Base-by-base conservation (phyloP, 2,329 filamentous ascomycete genomes). In the Verticillium nonalfalfae region DNA sequence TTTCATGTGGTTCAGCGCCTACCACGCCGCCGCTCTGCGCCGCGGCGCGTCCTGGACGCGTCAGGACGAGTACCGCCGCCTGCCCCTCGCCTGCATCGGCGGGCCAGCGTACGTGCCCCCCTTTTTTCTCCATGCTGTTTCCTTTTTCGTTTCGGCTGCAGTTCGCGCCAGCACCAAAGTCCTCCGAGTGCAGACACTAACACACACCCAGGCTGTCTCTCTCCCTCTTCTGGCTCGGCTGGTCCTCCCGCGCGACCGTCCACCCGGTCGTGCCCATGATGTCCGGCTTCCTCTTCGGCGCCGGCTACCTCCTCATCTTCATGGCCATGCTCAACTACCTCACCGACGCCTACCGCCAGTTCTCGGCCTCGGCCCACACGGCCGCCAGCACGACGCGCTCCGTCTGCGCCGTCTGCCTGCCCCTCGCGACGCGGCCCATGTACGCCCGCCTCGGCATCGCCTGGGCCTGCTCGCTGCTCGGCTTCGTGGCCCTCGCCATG, bases 251-350 rank as follows among this genome's bases (percentile, higher is more conserved):
- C 4, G 61, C 72, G 0, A 72, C 70, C 7, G 72, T 85, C 7
- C 75, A 80, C 57, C 87, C 83, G 69, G 78, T 79, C 9, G 80
- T 78, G 1, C 86, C 86, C 2, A 82, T 87, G 68, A 69, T 88
- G 9, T 84, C 85, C 0, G 86, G 87, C 0, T 67, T 89, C 0
- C 76, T 82, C 0, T 89, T 89, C 61, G 87, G 87, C 57, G 71
- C 83, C 61, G 87, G 84, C 10, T 88, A 85, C 67, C 76, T 83
- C 69, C 76, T 86, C 10, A 85, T 87, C 61, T 88, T 89, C 70
- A 86, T 87, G 72, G 82, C 84, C 0, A 75, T 88, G 35, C 73
- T 88, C 21, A 88, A 87, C 66, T 89, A 89, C 67, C 77, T 88
- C 14, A 85, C 83, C 38, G 87, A 89, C 66, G 80, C 86, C 54